Evolutionary conservation across 208 protist genomes (phyloP), one percentile per base, ranked within the genome.

Genomic region (Crithidia brevicula): DNA sequence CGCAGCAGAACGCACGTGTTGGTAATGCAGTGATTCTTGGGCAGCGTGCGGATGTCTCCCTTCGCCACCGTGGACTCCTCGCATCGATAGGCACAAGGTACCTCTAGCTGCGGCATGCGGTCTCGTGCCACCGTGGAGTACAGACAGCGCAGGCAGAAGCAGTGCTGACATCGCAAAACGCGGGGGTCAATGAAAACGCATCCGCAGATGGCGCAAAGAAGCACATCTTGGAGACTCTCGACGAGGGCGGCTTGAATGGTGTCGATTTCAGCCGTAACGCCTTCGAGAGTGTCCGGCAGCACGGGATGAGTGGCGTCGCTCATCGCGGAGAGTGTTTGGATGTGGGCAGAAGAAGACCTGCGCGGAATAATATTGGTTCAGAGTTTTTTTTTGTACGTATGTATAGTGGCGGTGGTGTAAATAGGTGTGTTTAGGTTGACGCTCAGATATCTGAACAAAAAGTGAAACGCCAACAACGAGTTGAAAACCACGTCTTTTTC

Each of bases 111-210:
- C 22, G 36, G 34, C 36, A 53, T 69, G 7, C 81, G 77, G 20
- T 87, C 71, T 27, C 79, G 71, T 30, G 71, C 36, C 4, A 77
- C 67, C 22, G 61, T 71, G 13, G 53, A 62, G 70, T 83, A 84
- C 16, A 89, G 61, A 36, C 86, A 92, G n/a, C 83, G 74, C 3
- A 92, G 67, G 56, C 86, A 92, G 63, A 92, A 89, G 42, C 63
- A 78, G 62, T 92, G 86, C 58, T 92, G 82, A 54, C 86, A 92
- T n/a, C 51, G 34, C n/a, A 92, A 70, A 15, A 89, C 64, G 30
- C 86, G 79, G 0, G 86, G 86, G 45, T 92, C 83, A 8, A 86
- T 73, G 23, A 89, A 70, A 11, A 88, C 42, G 16, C 31, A 74
- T 5, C 80, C 68, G 66, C 85, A 91, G 7, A 91, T 51, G 4